Base-by-base conservation (phyloP, 2,329 filamentous ascomycete genomes). In the Fusarium dimerum region DNA sequence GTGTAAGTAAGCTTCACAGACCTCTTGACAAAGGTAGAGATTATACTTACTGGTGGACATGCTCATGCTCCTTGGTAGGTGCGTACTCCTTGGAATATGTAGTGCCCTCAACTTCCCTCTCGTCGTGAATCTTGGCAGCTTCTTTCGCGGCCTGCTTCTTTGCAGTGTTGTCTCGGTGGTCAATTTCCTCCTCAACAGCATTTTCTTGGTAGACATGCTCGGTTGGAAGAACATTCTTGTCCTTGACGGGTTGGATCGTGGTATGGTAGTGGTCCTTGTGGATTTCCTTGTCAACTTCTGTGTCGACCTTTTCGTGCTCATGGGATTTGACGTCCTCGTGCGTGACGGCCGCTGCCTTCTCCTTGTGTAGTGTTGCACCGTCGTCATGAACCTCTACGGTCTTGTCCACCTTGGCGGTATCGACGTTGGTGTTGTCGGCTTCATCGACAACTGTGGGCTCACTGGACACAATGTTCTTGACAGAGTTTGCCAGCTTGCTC, bases 301-400 rank as follows among this genome's bases (percentile, higher is more conserved):
- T 57, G 15, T 57, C 54, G 12, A 57, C 54, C 39, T 45, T 40
- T 36, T 57, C 54, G 15, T 57, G 55, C 12, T 57, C 40, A 18
- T 57, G 55, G 5, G 54, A 54, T 45, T 57, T 57, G 41, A 57
- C 54, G 1, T 57, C 55, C 16, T 57, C 55, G 46, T 57, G 55
- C 0, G 54, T 29, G 1, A 57, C 54, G 1, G 55, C 43, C 30
- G 55, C 55, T 5, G 42, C 20, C 50, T 57, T 57, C 36, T 54
- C 38, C 18, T 57, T 54, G 41, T 57, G 43, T 9, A 57, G 8
- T 11, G 47, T 57, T 1, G 50, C 38, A 38, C 34, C 50, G 9
- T 57, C 50, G 11, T 57, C 54, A 1, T 46, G 40, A 9, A 36
- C 29, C 43, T 57, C 54, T 2, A 57, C 54, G 6, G 55, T 57